A percentile compares a stretch with the other conserved stretches of the same genome.
Evolutionary conservation across 2,329 filamentous ascomycete species (phyloP).

Genomic region (Penicillium hesseltinei): DNA sequence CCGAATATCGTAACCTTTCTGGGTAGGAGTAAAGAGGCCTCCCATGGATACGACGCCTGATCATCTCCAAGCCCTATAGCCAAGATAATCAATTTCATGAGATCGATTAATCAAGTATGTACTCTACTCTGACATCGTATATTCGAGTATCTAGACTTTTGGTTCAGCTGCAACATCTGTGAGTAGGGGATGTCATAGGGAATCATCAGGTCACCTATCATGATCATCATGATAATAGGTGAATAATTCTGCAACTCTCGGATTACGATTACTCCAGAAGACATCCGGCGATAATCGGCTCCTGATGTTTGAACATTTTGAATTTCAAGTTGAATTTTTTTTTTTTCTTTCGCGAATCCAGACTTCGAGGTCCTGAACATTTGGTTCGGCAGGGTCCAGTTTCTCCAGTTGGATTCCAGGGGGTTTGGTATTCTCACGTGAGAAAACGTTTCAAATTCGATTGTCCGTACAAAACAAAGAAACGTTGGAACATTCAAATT

Average conservation of each 20-base stretch:
- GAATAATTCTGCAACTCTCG: neutral
- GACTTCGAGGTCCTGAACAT: neutral
- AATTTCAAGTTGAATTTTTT: neutral
- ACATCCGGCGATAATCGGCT: neutral
- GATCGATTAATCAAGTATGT: neutral
- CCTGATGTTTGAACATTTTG: neutral
- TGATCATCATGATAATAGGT: too few relatives aligned
- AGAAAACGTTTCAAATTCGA: neutral
- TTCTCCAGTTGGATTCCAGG: neutral
- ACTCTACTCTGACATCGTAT: neutral
- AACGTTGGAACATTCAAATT: neutral
- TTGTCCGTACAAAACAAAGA: neutral
- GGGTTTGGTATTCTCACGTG: neutral
- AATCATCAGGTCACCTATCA: neutral
- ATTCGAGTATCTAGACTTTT: neutral
- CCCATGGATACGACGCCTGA: slow-evolving; percentile 13
- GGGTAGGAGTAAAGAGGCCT: slow-evolving; percentile 9
- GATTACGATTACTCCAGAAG: slow-evolving; percentile 1
- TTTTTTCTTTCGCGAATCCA: too few relatives aligned
- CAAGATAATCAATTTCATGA: neutral
- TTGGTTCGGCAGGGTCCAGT: neutral
- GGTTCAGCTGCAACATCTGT: neutral
- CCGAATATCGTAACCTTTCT: slow-evolving; percentile 1
- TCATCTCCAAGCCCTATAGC: neutral
- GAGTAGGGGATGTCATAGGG: neutral